Conservation (phyloP, 2,329 filamentous ascomycete species). For the Monilinia aucupariae region DNA sequence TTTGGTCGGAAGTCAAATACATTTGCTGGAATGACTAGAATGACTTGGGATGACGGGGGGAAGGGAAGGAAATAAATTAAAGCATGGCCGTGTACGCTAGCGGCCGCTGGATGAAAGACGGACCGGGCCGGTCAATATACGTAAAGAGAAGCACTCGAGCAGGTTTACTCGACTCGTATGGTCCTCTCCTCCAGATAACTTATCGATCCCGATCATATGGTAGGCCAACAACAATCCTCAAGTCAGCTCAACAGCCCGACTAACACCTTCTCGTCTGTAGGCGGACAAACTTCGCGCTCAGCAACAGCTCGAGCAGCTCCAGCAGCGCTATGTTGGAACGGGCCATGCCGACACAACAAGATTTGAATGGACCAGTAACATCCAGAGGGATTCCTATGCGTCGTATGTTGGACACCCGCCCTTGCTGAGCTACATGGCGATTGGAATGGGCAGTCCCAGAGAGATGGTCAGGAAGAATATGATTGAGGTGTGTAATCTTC, state of each 20-base stretch:
- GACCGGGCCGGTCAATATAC: background rate
- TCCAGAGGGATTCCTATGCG: constrained; percentile 86
- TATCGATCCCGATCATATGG: background rate
- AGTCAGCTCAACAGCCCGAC: background rate
- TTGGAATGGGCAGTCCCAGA: constrained; percentile 79
- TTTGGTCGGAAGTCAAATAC: too few species aligned
- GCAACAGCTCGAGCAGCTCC: constrained; percentile 94
- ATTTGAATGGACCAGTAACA: constrained; percentile 96
- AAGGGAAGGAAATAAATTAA: too few species aligned
- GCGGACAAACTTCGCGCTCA: constrained; percentile 97
- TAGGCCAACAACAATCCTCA: background rate
- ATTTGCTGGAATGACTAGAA: background rate
- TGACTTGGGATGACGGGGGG: background rate
- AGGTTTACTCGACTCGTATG: too few species aligned
- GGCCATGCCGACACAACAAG: constrained; percentile 95
- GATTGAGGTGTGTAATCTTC: constrained; percentile 57
- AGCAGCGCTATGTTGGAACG: constrained; percentile 92
- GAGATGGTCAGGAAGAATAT: constrained; percentile 74
- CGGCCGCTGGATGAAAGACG: constrained; percentile 15
- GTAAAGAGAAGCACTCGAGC: too few species aligned
- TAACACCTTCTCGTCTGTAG: constrained; percentile 39
- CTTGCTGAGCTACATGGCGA: constrained; percentile 79
- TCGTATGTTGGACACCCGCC: constrained; percentile 87
- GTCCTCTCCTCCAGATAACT: background rate
- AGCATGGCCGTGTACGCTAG: background rate